Evolutionary conservation across 2,329 filamentous ascomycete species (phyloP), one percentile per base, ranked within the genome.

Genomic region (Cadophora sp.): DNA sequence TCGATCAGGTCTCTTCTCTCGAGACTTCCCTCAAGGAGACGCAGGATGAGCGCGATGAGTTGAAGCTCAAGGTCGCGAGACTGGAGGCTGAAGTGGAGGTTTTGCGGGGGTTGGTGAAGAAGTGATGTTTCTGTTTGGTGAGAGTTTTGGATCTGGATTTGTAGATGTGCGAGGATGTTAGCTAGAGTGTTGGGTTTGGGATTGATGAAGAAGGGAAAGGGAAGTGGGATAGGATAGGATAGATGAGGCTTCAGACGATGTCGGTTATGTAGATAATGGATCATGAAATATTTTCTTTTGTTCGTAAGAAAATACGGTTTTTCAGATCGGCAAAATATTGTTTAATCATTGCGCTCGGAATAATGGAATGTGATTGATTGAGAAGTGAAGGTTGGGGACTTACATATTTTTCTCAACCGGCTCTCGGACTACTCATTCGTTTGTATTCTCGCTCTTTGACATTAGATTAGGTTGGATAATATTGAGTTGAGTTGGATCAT

Each of bases 1-100:
- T 91, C 41, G 89, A 92, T 72, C 87, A 88, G 68, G 86, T 91
- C 76, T 79, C 79, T 30, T 84, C 87, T 68, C 82, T 92, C 39
- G 89, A 92, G 77, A 77, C 79, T 9, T 83, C 86, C 22, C 79
- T 92, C 50, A 83, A 83, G 56, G 82, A 84, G 51, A 83, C 89
- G 74, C 85, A 85, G 66, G 78, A 82, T 58, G 89, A 92, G 74
- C 80, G 88, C 20, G 89, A 92, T 72, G 87, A 87, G 18, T 77
- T 91, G 72, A 85, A 84, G 64, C 79, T 91, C 62, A 83, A 85
- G 68, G 83, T 91, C 67, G 89, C 88, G 11, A 81, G 87, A 73
- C 82, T 88, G 63, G 88, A 92, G 77, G 88, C 88, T 3, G 89
- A 92, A 79, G 83, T 85, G 1, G 84, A 87, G 66, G 85, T 88